These are phyloP conservation scores for Rugosomyces carneus DNA, from an alignment of 1,284 basidiomycete genomes.

Conservation along the genomic window DNA sequence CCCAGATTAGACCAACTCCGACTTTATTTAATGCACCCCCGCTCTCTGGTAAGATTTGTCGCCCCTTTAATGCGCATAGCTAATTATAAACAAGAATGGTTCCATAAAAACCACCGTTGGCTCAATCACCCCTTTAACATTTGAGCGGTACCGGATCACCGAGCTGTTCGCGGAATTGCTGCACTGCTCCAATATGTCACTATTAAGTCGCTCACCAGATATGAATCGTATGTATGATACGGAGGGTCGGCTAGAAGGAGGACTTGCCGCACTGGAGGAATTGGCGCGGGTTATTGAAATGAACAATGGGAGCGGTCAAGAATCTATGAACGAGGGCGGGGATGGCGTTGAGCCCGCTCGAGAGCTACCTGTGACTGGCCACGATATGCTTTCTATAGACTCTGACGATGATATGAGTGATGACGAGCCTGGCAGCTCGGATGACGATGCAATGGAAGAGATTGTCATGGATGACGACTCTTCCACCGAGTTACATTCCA, in stretches of 20 bases:
- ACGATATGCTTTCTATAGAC: constrained; percentile 53
- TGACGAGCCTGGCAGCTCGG: constrained; percentile 61
- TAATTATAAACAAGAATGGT: constrained; percentile 38
- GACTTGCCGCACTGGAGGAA: constrained; percentile 74
- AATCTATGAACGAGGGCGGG: constrained; percentile 49
- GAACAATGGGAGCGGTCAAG: constrained; percentile 48
- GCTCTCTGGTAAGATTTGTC: constrained; percentile 62
- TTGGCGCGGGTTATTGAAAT: constrained; percentile 75
- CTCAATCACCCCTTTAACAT: constrained; percentile 75
- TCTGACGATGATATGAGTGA: constrained; percentile 71
- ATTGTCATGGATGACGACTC: constrained; percentile 65
- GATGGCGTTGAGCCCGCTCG: constrained; percentile 62
- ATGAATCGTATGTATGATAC: constrained; percentile 71
- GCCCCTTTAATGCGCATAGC: constrained; percentile 3
- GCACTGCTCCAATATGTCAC: constrained; percentile 97
- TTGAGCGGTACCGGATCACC: constrained; percentile 95
- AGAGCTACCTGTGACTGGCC: constrained; percentile 67
- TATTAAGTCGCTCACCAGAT: constrained; percentile 78
- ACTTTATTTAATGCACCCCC: constrained; percentile 63
- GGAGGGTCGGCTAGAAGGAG: constrained; percentile 77
- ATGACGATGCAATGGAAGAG: constrained; percentile 74
- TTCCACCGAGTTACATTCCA: constrained; percentile 23
- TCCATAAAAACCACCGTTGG: constrained; percentile 70
- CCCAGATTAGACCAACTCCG: constrained; percentile 71
- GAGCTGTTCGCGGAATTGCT: constrained; percentile 96